A percentile compares a stretch with the other conserved stretches of the same genome.
phyloP scores from a whole-genome alignment of 225 moss, liverwort and hornwort species.

The Ulota crispa region DNA sequence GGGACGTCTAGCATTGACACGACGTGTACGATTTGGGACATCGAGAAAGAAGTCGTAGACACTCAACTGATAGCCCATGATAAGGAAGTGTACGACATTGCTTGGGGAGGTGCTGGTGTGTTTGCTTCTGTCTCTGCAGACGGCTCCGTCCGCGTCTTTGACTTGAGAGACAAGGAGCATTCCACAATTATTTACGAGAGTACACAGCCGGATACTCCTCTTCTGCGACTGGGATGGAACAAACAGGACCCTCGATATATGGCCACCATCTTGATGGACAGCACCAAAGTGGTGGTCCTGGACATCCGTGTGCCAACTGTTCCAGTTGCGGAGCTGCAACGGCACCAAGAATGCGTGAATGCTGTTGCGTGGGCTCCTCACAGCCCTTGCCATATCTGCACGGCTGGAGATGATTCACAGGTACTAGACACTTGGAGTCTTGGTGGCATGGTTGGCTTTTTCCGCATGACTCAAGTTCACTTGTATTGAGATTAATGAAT shows the following conservation, averaged over 20 bases:
- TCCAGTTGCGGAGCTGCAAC: slow-evolving; percentile 86
- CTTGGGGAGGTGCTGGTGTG: slow-evolving; percentile 88
- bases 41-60: slow-evolving; percentile 84
- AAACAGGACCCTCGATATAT: slow-evolving; percentile 92
- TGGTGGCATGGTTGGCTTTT: background rate
- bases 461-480: background rate
- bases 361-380: slow-evolving; percentile 92
- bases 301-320: slow-evolving; percentile 87
- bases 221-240: slow-evolving; percentile 83
- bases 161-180: slow-evolving; percentile 86
- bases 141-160: slow-evolving; percentile 87
- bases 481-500: background rate
- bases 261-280: slow-evolving; percentile 93
- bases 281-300: slow-evolving; percentile 75
- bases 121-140: slow-evolving; percentile 96
- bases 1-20: slow-evolving; percentile 93
- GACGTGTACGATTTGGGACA: slow-evolving; percentile 94
- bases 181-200: slow-evolving; percentile 93
- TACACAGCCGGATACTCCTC: slow-evolving; percentile 72
- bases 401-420: slow-evolving; percentile 87
- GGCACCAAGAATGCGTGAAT: slow-evolving; percentile 88
- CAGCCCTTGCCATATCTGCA: slow-evolving; percentile 86
- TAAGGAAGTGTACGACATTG: slow-evolving; percentile 90
- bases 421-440: slow-evolving; percentile 22
- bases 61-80: slow-evolving; percentile 88